Base-by-base conservation (phyloP, 345 rosid genomes). In the Bruguiera sexangula region DNA sequence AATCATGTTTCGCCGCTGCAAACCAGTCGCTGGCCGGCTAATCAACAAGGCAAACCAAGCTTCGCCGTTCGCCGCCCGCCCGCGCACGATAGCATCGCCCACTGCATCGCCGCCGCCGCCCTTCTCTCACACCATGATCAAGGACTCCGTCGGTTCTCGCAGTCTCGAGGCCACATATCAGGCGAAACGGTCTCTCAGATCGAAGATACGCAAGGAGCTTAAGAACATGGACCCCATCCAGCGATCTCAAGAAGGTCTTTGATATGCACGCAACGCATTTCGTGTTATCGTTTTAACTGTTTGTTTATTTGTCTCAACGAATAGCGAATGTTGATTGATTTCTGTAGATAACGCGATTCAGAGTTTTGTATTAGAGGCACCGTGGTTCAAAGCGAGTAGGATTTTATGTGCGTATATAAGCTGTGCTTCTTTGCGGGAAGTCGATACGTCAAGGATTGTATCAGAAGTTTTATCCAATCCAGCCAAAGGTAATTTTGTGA, bases 401-500 rank as follows among this genome's bases (percentile, higher is more conserved):
- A 75, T 63, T 39, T 60, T 75, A 34, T 75, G 79, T 53, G 71
- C 75, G 62, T 75, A 75, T 65, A 60, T 70, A 65, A 75, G 67
- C 79, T 65, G 79, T 56, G 63, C 60, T 43, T 43, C 67, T 27
- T 70, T 75, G 39, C 57, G 63, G 13, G 79, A 75, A 66, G 79
- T 75, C 26, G 79, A 64, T 30, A 75, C 79, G 7, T 37, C 74
- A 19, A 65, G 70, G 50, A 70, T 75, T 59, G 52, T 75, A 10
- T 60, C 75, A 13, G 68, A 75, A 66, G 68, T 65, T 70, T 59
- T 75, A 52, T 64, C 67, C 57, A 37, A 51, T 32, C 69, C 7
- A 30, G 4, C 32, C 11, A 18, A n/a, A 27, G 60, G 62, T 39
- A 13, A 43, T 43, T 11, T 43, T 43, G 15, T 13, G 19, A 43